phyloP scores from a whole-genome alignment of 441 rosid genomes.

The Flueggea neowawraea region DNA sequence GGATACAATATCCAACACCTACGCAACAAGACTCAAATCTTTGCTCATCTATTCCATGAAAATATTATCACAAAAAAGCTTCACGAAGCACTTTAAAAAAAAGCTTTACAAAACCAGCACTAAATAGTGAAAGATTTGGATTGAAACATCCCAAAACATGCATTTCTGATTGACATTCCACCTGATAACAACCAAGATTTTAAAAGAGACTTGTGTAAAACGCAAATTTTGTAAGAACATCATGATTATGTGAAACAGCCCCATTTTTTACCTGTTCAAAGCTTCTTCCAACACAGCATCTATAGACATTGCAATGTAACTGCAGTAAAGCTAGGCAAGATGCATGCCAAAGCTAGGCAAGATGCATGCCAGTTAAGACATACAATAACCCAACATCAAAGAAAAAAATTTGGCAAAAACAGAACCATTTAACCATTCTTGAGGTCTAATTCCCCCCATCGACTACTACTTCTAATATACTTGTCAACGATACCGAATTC shows the following conservation, averaged over 20 bases:
- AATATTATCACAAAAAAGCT: too few relatives aligned
- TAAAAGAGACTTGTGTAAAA: conserved; percentile 2
- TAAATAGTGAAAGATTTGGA: background rate
- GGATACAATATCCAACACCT: too few relatives aligned
- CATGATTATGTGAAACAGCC: too few relatives aligned
- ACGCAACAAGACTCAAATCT: too few relatives aligned
- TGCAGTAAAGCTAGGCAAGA: conserved; percentile 14
- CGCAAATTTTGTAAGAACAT: too few relatives aligned
- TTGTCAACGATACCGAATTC: conserved; percentile 44
- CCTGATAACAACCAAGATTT: conserved; percentile 6
- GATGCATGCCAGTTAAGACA: conserved; percentile 8
- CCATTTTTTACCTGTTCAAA: conserved; percentile 26
- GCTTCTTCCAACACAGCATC: conserved; percentile 13
- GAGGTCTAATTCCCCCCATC: conserved; percentile 36
- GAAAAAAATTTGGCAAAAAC: conserved; percentile 3
- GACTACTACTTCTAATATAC: conserved; percentile 46
- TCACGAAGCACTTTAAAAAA: too few relatives aligned
- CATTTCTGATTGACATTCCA: conserved; percentile 10
- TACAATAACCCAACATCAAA: background rate
- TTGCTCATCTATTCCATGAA: too few relatives aligned
- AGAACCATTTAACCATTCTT: conserved; percentile 13
- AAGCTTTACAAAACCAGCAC: too few relatives aligned
- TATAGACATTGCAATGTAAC: conserved; percentile 9
- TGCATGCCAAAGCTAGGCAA: conserved; percentile 7
- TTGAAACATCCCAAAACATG: conserved; percentile 4